These are phyloP conservation scores for Aspergillus biplanus DNA, from an alignment of 495 filamentous ascomycete genomes.

Conservation along the genomic window DNA sequence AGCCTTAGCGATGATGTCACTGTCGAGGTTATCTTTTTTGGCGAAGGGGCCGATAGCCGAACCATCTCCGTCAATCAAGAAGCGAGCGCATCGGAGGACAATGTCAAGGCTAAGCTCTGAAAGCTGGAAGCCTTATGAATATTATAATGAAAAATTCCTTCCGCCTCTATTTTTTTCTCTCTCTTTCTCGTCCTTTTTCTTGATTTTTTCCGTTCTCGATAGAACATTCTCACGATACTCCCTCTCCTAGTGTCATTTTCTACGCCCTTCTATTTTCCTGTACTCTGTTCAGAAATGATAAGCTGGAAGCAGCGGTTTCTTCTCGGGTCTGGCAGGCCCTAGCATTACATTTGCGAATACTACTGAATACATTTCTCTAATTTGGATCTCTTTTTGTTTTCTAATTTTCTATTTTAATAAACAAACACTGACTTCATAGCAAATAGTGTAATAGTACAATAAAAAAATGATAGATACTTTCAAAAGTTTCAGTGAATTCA, in stretches of 20 bases:
- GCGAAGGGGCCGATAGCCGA: conserved; percentile 72
- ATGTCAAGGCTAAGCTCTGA: conserved; percentile 62
- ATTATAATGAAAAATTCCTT: background rate
- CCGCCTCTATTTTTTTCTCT: background rate
- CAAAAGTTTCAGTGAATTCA: background rate
- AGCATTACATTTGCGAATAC: background rate
- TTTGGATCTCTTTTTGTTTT: background rate
- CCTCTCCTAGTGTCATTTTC: background rate
- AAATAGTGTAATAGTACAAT: no score
- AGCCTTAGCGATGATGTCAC: conserved; percentile 82
- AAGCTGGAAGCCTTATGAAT: conserved; percentile 19
- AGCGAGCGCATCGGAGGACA: conserved; percentile 67
- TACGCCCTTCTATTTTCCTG: background rate
- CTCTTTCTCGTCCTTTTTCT: background rate
- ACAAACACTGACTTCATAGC: no score
- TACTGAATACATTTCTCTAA: background rate
- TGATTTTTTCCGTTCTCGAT: background rate
- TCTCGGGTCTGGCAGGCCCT: background rate
- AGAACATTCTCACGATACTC: conserved; percentile 12
- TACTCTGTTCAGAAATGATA: conserved; percentile 2
- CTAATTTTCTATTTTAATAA: background rate
- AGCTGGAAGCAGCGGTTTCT: conserved; percentile 8
- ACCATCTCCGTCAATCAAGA: conserved; percentile 83
- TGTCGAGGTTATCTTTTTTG: conserved; percentile 98
- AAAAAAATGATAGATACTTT: no score